Evolutionary conservation across 1,284 basidiomycete species (phyloP).

Genomic region (Coriolopsis trogii): DNA sequence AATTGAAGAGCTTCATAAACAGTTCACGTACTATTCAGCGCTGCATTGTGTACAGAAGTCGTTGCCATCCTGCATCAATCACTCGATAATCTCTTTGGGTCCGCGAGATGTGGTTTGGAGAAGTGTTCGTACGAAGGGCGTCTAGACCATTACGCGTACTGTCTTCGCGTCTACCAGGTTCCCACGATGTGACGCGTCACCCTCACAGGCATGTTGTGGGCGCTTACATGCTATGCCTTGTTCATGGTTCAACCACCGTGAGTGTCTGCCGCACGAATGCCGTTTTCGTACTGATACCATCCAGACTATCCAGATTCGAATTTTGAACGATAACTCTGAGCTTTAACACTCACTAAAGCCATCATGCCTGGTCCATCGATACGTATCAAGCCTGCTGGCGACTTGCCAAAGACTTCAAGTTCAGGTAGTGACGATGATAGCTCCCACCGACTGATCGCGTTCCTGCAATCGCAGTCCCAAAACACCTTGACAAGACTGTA

Average conservation of each 20-base stretch:
- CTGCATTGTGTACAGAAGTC: constrained; percentile 17
- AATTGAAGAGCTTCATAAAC: too few species aligned
- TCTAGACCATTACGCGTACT: background rate
- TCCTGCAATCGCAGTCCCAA: constrained; percentile 87
- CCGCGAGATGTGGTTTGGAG: background rate
- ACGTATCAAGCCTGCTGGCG: constrained; percentile 17
- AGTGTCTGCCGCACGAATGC: background rate
- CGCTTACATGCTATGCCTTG: background rate
- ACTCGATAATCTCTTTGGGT: background rate
- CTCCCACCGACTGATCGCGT: constrained; percentile 73
- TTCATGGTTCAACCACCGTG: constrained; percentile 6
- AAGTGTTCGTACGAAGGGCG: constrained; percentile 11
- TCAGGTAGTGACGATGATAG: constrained; percentile 19
- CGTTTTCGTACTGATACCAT: background rate
- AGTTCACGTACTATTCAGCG: constrained; percentile 13
- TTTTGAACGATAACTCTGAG: background rate
- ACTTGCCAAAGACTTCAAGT: constrained; percentile 12
- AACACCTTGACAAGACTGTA: constrained; percentile 86
- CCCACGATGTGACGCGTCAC: constrained; percentile 6
- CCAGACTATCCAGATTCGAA: too few species aligned
- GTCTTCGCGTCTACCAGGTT: too few species aligned
- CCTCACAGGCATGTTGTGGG: background rate
- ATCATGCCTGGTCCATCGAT: constrained; percentile 20
- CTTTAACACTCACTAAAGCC: too few species aligned
- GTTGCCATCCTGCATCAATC: constrained; percentile 4